Evolutionary conservation across 2,329 filamentous ascomycete species (phyloP), one percentile per base, ranked within the genome.

Genomic region (Sordariomycetes sp.): DNA sequence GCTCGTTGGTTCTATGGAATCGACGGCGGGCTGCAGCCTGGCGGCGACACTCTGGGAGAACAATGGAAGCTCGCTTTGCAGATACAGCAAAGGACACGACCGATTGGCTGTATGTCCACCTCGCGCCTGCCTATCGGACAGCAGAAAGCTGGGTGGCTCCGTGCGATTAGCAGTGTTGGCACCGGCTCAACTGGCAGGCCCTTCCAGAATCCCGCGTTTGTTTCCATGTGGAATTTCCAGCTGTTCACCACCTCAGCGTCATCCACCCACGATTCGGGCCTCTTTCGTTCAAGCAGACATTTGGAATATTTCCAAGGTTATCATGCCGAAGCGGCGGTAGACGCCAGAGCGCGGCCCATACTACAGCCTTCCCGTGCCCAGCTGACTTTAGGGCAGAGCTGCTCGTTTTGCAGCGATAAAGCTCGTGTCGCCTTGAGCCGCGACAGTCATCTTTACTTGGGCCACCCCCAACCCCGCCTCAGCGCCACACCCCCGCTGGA

Each of bases 401-500:
- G 18, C 40, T 16, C 2, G 16, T n/a, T 46, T n/a, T 46, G n/a
- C 40, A 8, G 40, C 40, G 40, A 46, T n/a, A 16, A 14, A 46
- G 40, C 16, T n/a, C 40, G 6, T 46, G 18, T 16, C n/a, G 40
- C 40, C 14, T 46, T 46, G 40, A n/a, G 37, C 37, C 11, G 12
- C 37, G 18, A 40, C 40, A 60, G 58, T 60, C 24, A 28, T 25
- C n/a, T 60, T 60, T 18, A n/a, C 34, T n/a, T 25, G 16, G 18
- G 11, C n/a, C 59, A 60, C 59, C 35, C 59, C 59, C 55, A 55
- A 54, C 59, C 59, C 59, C 59, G 54, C 57, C 43, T 60, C 63
- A 58, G 22, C 1, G 18, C 18, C 48, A 57, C 55, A 25, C 55
- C 48, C 28, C 8, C 2, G 6, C n/a, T 46, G 16, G 40, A 16